phyloP scores from a whole-genome alignment of 352 stramenopile genomes.

The Aphanomyces astaci region DNA sequence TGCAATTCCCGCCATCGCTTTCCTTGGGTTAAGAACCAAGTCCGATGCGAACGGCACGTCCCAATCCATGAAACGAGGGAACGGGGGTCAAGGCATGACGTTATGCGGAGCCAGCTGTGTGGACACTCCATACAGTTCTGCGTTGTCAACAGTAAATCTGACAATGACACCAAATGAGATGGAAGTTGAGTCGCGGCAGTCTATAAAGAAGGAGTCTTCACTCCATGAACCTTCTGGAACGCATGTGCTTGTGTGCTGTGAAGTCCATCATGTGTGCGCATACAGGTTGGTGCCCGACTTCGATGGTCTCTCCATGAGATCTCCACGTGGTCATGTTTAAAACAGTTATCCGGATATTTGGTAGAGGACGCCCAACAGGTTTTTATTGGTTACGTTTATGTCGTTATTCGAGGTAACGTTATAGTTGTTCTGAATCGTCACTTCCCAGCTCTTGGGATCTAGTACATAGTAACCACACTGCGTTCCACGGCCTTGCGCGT shows the following conservation, averaged over 20 bases:
- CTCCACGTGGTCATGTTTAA: too few relatives aligned
- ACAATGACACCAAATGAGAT: too few relatives aligned
- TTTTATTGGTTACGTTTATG: too few relatives aligned
- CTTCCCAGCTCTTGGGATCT: too few relatives aligned
- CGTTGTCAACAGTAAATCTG: background rate
- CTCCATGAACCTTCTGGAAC: too few relatives aligned
- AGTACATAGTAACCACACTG: too few relatives aligned
- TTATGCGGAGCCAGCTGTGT: background rate
- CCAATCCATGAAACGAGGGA: background rate
- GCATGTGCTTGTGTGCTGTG: too few relatives aligned
- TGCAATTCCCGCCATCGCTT: constrained; percentile 10
- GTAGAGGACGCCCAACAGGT: background rate
- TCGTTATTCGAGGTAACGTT: background rate
- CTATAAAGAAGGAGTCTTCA: too few relatives aligned
- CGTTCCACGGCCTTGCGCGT: too few relatives aligned
- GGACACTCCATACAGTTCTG: background rate
- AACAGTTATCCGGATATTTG: background rate
- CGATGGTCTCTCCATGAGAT: background rate
- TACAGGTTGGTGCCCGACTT: too few relatives aligned
- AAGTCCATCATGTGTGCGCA: background rate
- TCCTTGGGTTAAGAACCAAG: background rate
- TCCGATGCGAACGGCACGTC: background rate
- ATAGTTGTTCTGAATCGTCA: too few relatives aligned
- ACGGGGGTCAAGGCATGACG: background rate
- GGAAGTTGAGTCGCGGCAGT: too few relatives aligned